These are phyloP conservation scores for Mortierella antarctica DNA, from an alignment of 192 early-diverging fungal species.

Conservation along the genomic window DNA sequence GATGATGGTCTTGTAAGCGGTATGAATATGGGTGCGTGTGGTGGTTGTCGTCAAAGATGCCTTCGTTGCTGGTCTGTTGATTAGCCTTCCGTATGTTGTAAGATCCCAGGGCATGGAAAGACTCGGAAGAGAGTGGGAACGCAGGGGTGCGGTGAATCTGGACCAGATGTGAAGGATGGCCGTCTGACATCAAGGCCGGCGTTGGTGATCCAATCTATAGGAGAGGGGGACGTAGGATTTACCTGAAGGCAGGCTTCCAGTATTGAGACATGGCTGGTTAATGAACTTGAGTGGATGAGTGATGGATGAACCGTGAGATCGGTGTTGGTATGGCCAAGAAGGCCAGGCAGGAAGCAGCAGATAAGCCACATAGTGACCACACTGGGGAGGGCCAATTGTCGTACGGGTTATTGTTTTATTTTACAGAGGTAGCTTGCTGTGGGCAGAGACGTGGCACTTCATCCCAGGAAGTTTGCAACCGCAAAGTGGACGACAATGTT, in stretches of 20 bases:
- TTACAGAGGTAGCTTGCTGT: conserved; percentile 8
- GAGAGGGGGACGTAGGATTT: background rate
- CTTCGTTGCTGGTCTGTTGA: too few species aligned
- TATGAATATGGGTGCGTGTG: too few species aligned
- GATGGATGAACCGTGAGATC: background rate
- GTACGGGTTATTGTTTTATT: conserved; percentile 1
- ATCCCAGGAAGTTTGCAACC: conserved; percentile 94
- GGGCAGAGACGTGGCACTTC: conserved; percentile 33
- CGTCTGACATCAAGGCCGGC: background rate
- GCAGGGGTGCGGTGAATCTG: background rate
- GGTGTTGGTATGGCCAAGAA: too few species aligned
- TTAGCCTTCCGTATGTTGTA: too few species aligned
- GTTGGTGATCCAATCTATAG: background rate
- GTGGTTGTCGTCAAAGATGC: too few species aligned
- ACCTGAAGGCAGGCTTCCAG: conserved; percentile 56
- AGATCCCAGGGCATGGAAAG: too few species aligned
- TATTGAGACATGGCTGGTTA: conserved; percentile 40
- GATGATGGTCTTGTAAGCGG: too few species aligned
- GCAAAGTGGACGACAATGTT: conserved; percentile 89
- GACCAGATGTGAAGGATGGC: background rate
- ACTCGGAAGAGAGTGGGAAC: too few species aligned
- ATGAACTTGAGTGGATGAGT: conserved; percentile 16
- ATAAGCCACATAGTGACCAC: background rate
- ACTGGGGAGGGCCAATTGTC: background rate
- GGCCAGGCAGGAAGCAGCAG: conserved; percentile 8